phyloP scores from a whole-genome alignment of 2,329 filamentous ascomycete species.

The Biscogniauxia mediterranea region DNA sequence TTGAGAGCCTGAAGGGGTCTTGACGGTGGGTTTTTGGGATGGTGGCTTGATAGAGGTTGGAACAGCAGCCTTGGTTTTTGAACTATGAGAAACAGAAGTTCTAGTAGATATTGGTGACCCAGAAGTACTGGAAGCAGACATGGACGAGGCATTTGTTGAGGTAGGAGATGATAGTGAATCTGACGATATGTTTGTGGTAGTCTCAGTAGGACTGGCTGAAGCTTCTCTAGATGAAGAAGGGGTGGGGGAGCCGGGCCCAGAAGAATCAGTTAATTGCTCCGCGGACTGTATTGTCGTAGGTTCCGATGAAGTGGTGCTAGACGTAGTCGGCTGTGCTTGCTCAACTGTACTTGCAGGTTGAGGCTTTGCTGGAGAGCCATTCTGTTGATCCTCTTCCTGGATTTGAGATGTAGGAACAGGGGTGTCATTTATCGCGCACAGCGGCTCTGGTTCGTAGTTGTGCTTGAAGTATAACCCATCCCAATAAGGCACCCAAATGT shows the following conservation, averaged over 20 bases:
- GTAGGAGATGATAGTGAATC: constrained; percentile 10
- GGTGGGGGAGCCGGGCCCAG: constrained; percentile 11
- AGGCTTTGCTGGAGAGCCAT: constrained; percentile 10
- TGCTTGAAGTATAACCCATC: constrained; percentile 28
- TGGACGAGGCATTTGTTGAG: constrained; percentile 12
- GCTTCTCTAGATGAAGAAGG: constrained; percentile 11
- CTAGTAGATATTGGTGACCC: constrained; percentile 15
- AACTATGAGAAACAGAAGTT: constrained; percentile 15
- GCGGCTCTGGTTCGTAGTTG: constrained; percentile 15
- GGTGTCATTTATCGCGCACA: constrained; percentile 16
- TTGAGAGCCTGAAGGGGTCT: constrained; percentile 22
- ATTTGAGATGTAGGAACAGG: constrained; percentile 11
- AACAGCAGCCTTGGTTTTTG: constrained; percentile 25
- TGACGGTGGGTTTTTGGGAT: constrained; percentile 22
- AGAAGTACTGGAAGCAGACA: constrained; percentile 15
- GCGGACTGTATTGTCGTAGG: constrained; percentile 16
- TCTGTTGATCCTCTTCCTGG: constrained; percentile 11
- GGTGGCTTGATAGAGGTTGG: constrained; percentile 30
- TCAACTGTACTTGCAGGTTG: constrained; percentile 16
- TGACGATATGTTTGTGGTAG: constrained; percentile 12
- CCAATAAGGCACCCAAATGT: constrained; percentile 28
- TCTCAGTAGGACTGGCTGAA: constrained; percentile 7
- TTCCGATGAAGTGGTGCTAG: constrained; percentile 13
- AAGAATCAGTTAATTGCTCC: constrained; percentile 15
- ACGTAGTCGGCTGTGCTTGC: constrained; percentile 11